phyloP scores from a whole-genome alignment of 2,329 filamentous ascomycete species.

The Microdochium paspali region DNA sequence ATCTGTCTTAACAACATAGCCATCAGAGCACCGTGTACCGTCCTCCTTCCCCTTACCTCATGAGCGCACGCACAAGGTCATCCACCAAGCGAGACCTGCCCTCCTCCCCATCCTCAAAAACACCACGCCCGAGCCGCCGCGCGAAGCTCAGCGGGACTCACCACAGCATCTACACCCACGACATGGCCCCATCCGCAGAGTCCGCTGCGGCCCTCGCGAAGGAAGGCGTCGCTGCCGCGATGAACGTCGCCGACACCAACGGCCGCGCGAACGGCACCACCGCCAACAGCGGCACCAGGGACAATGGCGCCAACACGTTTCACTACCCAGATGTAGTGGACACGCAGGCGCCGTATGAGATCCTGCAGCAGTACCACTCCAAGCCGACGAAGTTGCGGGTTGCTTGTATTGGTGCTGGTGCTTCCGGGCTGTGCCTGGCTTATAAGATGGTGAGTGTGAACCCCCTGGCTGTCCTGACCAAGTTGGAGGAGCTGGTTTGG shows the following conservation, averaged over 20 bases:
- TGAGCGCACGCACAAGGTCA: no score
- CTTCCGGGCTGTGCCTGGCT: conserved; percentile 16
- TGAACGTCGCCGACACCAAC: not conserved
- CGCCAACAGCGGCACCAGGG: conserved; percentile 3
- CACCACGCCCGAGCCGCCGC: not conserved
- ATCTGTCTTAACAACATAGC: no score
- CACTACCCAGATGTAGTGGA: conserved; percentile 12
- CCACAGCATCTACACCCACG: not conserved
- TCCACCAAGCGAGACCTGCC: no score
- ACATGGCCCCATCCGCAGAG: not conserved
- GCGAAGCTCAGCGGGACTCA: not conserved
- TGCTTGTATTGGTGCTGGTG: conserved; percentile 19
- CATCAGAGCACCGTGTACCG: no score
- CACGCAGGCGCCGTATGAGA: conserved; percentile 13
- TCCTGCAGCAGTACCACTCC: conserved; percentile 23
- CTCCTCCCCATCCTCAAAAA: not conserved
- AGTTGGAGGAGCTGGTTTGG: conserved; percentile 9
- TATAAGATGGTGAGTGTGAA: conserved; percentile 17
- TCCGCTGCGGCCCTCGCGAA: not conserved
- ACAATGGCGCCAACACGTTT: conserved; percentile 7
- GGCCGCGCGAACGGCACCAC: conserved; percentile 1
- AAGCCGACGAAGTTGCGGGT: conserved; percentile 22
- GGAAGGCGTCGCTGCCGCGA: not conserved
- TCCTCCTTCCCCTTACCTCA: no score
- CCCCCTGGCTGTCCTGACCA: no score